Evolutionary conservation across 2,329 filamentous ascomycete species (phyloP), one percentile per base, ranked within the genome.

Genomic region (Dactylellina haptotyla): DNA sequence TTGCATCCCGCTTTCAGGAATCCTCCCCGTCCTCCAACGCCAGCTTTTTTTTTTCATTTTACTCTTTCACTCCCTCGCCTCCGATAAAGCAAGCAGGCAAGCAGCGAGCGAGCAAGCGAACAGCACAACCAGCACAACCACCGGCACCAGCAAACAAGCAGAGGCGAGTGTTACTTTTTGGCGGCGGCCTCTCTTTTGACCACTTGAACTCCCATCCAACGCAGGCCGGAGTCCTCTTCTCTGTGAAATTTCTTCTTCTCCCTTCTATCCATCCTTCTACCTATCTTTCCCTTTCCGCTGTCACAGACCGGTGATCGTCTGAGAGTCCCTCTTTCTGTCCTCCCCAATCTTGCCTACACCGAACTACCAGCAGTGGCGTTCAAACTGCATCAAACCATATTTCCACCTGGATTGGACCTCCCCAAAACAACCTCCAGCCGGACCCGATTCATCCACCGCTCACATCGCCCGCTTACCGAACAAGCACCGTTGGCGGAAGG

Each of bases 321-420:
- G 39, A 5, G 12, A 6, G 32, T 26, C 6, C 32, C 26, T 65
- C 48, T 37, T 34, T 30, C 20, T 34, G 45, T 14, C 5, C 4
- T 1, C 23, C 26, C 32, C 59, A 28, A 41, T 26, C 34, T 45
- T 39, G 26, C 37, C 59, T 20, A 41, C 37, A n/a, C 14, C 32
- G 14, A 43, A 2, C 46, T 45, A 26, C 23, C 14, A n/a, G 9
- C 20, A 8, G 37, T 56, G 48, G 48, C 59, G 48, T 54, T n/a
- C 9, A 26, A 32, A 23, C 23, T n/a, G 32, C 46, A 64, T 45
- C 30, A 25, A 50, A 39, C 50, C 51, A n/a, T 43, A 45, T 45
- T 41, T 37, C 48, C 32, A 37, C 16, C 54, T 58, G 45, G 63
- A 59, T 66, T 66, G 62, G 51, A 57, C 51, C 39, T 63, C 30